Base-by-base conservation (phyloP, 805 yeast genomes). In the Wickerhamomyces queroliae region DNA sequence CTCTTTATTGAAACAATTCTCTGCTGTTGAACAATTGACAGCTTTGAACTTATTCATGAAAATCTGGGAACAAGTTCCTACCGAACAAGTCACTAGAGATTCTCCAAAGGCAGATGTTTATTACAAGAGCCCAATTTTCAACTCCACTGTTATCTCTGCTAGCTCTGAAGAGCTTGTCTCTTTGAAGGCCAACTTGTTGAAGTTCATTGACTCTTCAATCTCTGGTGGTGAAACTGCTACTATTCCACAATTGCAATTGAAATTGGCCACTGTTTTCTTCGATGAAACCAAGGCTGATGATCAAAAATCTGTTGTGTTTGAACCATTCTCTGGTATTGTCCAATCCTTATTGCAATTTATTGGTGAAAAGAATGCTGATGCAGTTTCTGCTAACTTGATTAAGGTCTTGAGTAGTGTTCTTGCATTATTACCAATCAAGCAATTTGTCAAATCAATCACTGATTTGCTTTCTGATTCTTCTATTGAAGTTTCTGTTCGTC, bases 371-470 rank as follows among this genome's bases (percentile, higher is more conserved):
- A 39, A 42, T 30, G 23, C 41, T 7, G 38, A 44, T 13, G 66
- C 62, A 26, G 61, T 70, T 19, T 6, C 44, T 3, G n/a, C 23
- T 3, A 66, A 64, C 25, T 61, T 81, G 38, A 77, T 78, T 55
- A 69, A 67, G 21, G 61, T 86, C 37, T 67, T 91, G 46, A 75
- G 78, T 25, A 76, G 75, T 47, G 64, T 81, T 46, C 64, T 91
- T 43, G 78, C 78, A 42, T 66, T 88, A 45, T 66, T 91, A 38
- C 96, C 98, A 23, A 74, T 89, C 46, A 72, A 72, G 45, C 74
- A 78, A 47, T 90, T 86, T 57, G 81, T 83, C 22, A 66, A 70
- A 15, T 76, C 95, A 2, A 71, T 84, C 19, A 63, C 72, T 21
- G 64, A 68, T 8, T 53, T 79, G 36, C 41, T 62, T 33, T 42